A percentile compares a stretch with the other conserved stretches of the same genome.
These are phyloP conservation scores for Limonomyces culmigenus DNA, from an alignment of 1,284 basidiomycete species.

Conservation along the genomic window DNA sequence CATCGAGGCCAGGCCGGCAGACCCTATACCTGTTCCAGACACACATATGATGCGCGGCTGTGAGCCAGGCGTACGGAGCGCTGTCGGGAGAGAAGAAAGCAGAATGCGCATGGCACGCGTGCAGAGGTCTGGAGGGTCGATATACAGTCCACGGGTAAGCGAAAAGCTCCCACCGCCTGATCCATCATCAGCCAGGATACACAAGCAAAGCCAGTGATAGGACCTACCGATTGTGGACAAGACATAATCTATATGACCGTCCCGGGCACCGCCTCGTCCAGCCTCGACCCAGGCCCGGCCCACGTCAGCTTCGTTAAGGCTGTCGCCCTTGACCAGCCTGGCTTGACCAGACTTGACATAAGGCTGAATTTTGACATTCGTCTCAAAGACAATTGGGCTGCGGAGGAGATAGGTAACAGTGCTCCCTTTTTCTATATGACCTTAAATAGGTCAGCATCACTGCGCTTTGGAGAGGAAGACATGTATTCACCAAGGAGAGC, in stretches of 20 bases:
- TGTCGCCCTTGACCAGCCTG: conserved; percentile 32
- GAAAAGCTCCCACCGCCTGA: too few species aligned
- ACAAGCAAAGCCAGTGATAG: too few species aligned
- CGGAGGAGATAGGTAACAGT: conserved; percentile 36
- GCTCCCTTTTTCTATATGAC: conserved; percentile 21
- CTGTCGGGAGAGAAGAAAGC: conserved; percentile 25
- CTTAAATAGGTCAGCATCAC: too few species aligned
- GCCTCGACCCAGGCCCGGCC: conserved; percentile 26
- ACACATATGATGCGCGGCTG: conserved; percentile 27
- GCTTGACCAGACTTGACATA: conserved; percentile 25
- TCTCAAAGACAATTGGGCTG: conserved; percentile 23
- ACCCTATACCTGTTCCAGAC: conserved; percentile 31
- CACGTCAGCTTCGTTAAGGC: conserved; percentile 25
- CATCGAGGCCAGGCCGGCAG: conserved; percentile 29
- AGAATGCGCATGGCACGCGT: conserved; percentile 30
- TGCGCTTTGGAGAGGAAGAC: too few species aligned
- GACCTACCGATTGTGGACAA: conserved; percentile 33
- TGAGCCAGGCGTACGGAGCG: background rate
- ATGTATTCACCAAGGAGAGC: too few species aligned
- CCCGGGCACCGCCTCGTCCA: conserved; percentile 11
- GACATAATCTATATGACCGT: conserved; percentile 23
- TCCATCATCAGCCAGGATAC: too few species aligned
- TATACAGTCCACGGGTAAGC: conserved; percentile 25
- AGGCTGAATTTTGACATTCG: conserved; percentile 22
- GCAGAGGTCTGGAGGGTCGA: conserved; percentile 31